phyloP scores from a whole-genome alignment of 228 moss, liverwort and hornwort genomes.

The Sphagnum fallax region DNA sequence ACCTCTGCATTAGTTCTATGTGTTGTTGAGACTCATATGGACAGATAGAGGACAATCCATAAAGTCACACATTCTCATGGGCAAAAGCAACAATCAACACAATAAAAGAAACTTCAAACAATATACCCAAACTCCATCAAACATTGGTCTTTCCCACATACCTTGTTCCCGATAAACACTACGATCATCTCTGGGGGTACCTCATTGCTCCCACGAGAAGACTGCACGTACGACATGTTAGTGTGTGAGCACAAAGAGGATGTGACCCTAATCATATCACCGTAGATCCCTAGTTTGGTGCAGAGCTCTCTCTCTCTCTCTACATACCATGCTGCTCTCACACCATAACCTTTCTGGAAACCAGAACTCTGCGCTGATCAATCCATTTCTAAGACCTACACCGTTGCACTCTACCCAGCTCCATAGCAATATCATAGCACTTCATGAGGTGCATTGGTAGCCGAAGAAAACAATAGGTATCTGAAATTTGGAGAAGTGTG shows the following conservation, averaged over 20 bases:
- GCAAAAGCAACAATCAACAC: not conserved
- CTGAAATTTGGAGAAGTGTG: too few species aligned
- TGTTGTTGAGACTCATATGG: too few species aligned
- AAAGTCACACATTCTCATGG: not conserved
- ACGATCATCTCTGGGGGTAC: conserved; percentile 34
- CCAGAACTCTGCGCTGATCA: not conserved
- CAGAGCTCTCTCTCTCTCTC: not conserved
- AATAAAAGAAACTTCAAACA: not conserved
- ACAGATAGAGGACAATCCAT: not conserved
- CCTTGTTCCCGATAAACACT: conserved; percentile 39
- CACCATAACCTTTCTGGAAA: not conserved
- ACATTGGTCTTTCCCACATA: conserved; percentile 1
- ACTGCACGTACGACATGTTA: conserved; percentile 5
- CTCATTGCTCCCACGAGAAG: conserved; percentile 5
- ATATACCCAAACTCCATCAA: not conserved
- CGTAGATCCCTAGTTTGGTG: too few species aligned
- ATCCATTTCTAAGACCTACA: not conserved
- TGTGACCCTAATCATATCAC: not conserved
- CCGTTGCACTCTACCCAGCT: not conserved
- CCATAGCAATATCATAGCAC: too few species aligned
- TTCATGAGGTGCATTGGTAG: too few species aligned
- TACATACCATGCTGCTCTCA: not conserved
- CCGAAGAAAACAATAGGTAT: too few species aligned
- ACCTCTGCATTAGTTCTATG: not conserved
- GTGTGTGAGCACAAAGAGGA: not conserved